phyloP scores from a whole-genome alignment of 2,329 filamentous ascomycete genomes.

The Stromatinia cepivora region DNA sequence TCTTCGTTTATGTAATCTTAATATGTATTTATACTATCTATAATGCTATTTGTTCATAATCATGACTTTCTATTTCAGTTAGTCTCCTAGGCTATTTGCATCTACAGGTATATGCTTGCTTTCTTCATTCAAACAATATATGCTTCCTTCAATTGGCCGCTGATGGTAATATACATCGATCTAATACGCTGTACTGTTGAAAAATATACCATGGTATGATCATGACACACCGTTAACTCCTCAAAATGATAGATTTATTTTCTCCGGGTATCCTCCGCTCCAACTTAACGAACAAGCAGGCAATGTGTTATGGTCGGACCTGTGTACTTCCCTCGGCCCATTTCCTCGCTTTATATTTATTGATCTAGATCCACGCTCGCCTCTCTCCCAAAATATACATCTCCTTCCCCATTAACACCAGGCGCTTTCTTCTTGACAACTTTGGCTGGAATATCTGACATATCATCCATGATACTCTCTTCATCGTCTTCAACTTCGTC shows the following conservation, averaged over 20 bases:
- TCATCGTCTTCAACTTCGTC: not conserved
- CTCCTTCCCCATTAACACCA: not conserved
- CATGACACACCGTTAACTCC: not conserved
- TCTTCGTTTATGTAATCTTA: too few species aligned
- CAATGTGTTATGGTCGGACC: not conserved
- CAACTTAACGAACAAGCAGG: not conserved
- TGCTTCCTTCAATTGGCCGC: not conserved
- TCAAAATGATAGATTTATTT: not conserved
- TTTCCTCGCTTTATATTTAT: not conserved
- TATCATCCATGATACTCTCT: constrained; percentile 16
- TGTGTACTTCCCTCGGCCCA: not conserved
- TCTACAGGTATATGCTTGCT: not conserved
- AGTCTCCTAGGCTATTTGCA: not conserved
- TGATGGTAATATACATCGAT: not conserved
- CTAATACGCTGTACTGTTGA: not conserved
- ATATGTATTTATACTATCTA: not conserved
- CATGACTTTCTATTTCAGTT: not conserved
- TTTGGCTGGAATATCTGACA: constrained; percentile 16
- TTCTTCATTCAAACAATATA: too few species aligned
- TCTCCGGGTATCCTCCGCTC: constrained; percentile 13
- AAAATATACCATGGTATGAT: not conserved
- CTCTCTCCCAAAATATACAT: constrained; percentile 1
- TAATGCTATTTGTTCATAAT: not conserved
- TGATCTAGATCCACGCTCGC: constrained; percentile 9
- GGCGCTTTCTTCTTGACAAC: not conserved